These are phyloP conservation scores for Tuber indicum DNA, from an alignment of 495 filamentous ascomycete species.

Conservation along the genomic window DNA sequence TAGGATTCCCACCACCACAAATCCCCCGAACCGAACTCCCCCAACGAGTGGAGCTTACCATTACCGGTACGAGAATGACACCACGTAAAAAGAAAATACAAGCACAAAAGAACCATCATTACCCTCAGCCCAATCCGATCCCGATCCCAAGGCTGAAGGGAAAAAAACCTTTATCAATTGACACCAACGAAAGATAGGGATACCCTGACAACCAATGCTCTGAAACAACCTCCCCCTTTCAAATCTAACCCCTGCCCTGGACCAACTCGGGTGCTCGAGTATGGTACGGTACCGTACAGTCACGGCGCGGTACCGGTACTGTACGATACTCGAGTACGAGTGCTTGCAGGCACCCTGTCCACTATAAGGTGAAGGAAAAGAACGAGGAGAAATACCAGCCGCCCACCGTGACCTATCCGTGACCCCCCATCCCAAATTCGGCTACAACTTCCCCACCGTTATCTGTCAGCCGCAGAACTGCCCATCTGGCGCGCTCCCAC, in stretches of 20 bases:
- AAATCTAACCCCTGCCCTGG: not conserved
- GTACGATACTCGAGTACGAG: not conserved
- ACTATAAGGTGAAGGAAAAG: not conserved
- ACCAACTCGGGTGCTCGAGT: not conserved
- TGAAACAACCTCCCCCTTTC: conserved; percentile 1
- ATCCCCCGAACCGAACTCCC: conserved; percentile 12
- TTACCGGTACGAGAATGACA: not conserved
- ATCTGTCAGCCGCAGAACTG: not conserved
- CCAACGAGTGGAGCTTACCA: conserved; percentile 22
- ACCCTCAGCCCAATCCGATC: not conserved
- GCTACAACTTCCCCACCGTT: conserved; percentile 1
- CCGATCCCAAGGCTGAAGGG: not conserved
- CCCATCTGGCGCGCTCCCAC: not conserved
- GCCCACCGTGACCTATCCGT: not conserved
- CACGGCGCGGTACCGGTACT: too few relatives aligned
- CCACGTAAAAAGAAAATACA: conserved; percentile 15
- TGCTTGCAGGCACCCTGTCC: not conserved
- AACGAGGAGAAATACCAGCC: not conserved
- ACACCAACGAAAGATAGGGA: not conserved
- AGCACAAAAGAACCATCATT: not conserved
- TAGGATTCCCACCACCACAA: not conserved
- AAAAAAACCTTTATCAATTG: not conserved
- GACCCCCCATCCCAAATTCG: not conserved
- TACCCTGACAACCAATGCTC: not conserved
- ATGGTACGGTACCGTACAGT: too few relatives aligned